Evolutionary conservation across 2,329 filamentous ascomycete genomes (phyloP).

Genomic region (Xylogone sp.): DNA sequence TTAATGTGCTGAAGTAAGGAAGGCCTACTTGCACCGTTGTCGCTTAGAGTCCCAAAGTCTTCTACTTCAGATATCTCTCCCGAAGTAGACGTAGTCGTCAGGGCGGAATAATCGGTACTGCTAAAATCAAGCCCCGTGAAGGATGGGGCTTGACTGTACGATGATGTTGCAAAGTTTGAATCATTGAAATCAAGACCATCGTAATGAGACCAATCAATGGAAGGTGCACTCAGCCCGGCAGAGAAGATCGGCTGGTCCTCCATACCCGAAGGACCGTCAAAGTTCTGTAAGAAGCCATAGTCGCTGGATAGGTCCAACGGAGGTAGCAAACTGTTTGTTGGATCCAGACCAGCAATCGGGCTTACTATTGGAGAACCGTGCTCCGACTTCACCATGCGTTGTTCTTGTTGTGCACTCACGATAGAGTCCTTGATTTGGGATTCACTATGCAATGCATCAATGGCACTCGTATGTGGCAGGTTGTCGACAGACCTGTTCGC

Average conservation of each 20-base stretch:
- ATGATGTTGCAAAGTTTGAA: constrained; percentile 47
- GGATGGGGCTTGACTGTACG: constrained; percentile 51
- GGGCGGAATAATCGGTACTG: constrained; percentile 50
- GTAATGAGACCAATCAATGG: constrained; percentile 51
- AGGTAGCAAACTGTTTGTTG: constrained; percentile 49
- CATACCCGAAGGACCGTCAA: constrained; percentile 48
- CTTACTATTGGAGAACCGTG: constrained; percentile 55
- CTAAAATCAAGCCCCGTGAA: constrained; percentile 52
- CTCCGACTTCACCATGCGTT: constrained; percentile 56
- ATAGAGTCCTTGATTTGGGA: constrained; percentile 33
- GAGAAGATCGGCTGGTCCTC: constrained; percentile 56
- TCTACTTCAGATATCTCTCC: constrained; percentile 66
- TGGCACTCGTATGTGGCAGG: constrained; percentile 35
- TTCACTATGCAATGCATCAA: constrained; percentile 34
- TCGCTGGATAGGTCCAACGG: constrained; percentile 55
- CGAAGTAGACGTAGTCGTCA: constrained; percentile 58
- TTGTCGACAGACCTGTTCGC: constrained; percentile 44
- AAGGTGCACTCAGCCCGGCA: constrained; percentile 54
- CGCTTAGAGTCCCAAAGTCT: constrained; percentile 45
- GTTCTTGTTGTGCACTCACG: constrained; percentile 33
- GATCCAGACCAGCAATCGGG: constrained; percentile 40
- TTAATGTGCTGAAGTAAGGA: constrained; percentile 35
- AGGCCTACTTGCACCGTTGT: constrained; percentile 29
- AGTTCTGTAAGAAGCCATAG: constrained; percentile 34
- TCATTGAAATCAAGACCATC: constrained; percentile 47